phyloP scores from a whole-genome alignment of 306 rosid species.

The Phaseolus lunatus region DNA sequence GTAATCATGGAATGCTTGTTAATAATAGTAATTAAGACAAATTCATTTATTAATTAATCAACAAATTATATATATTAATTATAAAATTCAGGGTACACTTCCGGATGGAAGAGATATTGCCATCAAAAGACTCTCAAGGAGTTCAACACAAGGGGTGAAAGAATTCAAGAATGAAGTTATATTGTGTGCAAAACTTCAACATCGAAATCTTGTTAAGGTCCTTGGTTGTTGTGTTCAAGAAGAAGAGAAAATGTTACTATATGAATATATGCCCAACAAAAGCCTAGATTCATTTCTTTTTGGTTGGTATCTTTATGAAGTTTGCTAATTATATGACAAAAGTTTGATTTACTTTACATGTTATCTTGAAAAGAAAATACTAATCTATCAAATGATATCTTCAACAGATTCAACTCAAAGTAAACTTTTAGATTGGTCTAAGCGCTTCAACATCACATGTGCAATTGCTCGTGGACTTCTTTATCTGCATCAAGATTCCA shows the following conservation, averaged over 20 bases:
- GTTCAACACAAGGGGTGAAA: conserved; percentile 39
- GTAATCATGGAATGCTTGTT: neutral
- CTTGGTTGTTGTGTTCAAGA: conserved; percentile 37
- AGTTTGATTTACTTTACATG: neutral
- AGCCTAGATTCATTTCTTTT: conserved; percentile 39
- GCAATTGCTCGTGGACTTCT: conserved; percentile 33
- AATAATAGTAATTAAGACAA: no score
- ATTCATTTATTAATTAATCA: neutral
- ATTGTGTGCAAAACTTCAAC: conserved; percentile 35
- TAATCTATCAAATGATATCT: neutral
- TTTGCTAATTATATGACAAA: neutral
- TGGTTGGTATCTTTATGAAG: neutral
- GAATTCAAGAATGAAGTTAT: conserved; percentile 39
- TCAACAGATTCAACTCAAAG: conserved; percentile 1
- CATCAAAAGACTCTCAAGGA: conserved; percentile 43
- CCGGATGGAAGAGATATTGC: conserved; percentile 35
- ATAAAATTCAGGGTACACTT: conserved; percentile 33
- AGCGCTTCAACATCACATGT: conserved; percentile 14
- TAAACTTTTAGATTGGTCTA: conserved; percentile 21
- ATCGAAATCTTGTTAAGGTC: conserved; percentile 39
- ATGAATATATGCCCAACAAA: conserved; percentile 41
- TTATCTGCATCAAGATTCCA: conserved; percentile 43
- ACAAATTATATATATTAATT: neutral
- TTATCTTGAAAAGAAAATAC: neutral
- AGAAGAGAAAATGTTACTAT: conserved; percentile 29